Evolutionary conservation across 257 asterid genomes (phyloP).

Genomic region (Paulownia fortunei): DNA sequence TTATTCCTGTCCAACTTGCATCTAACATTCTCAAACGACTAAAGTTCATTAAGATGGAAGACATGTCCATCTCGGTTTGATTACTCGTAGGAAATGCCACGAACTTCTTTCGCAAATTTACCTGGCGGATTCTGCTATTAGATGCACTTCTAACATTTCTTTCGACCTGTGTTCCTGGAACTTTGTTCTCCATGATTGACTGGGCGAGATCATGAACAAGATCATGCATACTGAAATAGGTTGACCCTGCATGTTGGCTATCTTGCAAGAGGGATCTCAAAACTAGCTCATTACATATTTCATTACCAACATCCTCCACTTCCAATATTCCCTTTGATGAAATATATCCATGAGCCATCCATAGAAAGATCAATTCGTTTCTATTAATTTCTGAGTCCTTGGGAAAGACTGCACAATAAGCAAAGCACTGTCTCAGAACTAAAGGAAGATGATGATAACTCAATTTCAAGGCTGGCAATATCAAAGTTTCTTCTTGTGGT

Average conservation of each 20-base stretch:
- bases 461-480: constrained; percentile 36
- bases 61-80: constrained; percentile 7
- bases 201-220: constrained; percentile 48
- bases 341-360: constrained; percentile 45
- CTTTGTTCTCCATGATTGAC: constrained; percentile 33
- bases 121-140: constrained; percentile 27
- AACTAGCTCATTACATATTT: constrained; percentile 37
- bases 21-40: constrained; percentile 22
- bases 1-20: neutral
- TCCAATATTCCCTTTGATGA: constrained; percentile 25
- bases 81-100: constrained; percentile 27
- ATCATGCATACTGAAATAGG: constrained; percentile 36
- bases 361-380: constrained; percentile 23
- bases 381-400: constrained; percentile 23
- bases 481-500: constrained; percentile 20
- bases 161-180: constrained; percentile 14
- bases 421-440: constrained; percentile 39
- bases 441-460: constrained; percentile 46
- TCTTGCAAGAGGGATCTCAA: constrained; percentile 37
- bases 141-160: neutral
- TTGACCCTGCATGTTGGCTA: neutral
- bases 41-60: neutral
- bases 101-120: neutral
- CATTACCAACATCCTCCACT: constrained; percentile 36
- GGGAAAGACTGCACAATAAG: constrained; percentile 42